Percentiles rank a stretch among this genome's conserved stretches.
Evolutionary conservation across 73 alveolate species (phyloP).

Genomic region (Durusdinium trenchii): DNA sequence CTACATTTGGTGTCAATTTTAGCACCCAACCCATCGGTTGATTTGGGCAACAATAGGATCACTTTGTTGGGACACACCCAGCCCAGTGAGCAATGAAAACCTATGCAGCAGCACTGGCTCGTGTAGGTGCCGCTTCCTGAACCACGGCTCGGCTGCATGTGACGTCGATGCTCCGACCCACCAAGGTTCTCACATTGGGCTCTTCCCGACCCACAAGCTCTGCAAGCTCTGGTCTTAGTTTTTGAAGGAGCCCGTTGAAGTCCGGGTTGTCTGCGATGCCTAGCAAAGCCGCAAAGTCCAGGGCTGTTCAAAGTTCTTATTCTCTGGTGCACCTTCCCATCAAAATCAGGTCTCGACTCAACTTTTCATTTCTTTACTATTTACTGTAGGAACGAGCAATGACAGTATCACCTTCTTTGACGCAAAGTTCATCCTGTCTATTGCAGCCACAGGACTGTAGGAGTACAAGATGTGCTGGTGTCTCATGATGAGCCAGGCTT

Average conservation of each 20-base stretch:
- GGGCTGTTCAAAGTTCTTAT: neutral
- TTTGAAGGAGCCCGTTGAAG: neutral
- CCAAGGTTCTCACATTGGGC: neutral
- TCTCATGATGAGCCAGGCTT: constrained; percentile 89
- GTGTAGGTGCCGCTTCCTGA: constrained; percentile 40
- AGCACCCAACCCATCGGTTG: too few relatives aligned
- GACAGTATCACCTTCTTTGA: neutral
- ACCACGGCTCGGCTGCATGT: constrained; percentile 82
- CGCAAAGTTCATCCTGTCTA: neutral
- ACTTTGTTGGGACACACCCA: too few relatives aligned
- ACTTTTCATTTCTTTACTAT: neutral
- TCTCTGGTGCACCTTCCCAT: neutral
- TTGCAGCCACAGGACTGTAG: neutral
- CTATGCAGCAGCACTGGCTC: too few relatives aligned
- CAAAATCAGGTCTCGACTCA: neutral
- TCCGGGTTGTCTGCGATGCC: constrained; percentile 17
- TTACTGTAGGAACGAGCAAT: neutral
- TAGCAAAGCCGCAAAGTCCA: neutral
- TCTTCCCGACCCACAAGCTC: neutral
- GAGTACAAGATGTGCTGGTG: constrained; percentile 33
- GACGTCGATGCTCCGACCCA: constrained; percentile 43
- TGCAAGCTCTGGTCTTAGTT: neutral
- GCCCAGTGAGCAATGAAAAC: too few relatives aligned
- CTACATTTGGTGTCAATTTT: too few relatives aligned
- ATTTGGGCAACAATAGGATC: too few relatives aligned